Evolutionary conservation across 2,329 filamentous ascomycete species (phyloP), one percentile per base, ranked within the genome.

Genomic region (Parastagonospora nodorum): DNA sequence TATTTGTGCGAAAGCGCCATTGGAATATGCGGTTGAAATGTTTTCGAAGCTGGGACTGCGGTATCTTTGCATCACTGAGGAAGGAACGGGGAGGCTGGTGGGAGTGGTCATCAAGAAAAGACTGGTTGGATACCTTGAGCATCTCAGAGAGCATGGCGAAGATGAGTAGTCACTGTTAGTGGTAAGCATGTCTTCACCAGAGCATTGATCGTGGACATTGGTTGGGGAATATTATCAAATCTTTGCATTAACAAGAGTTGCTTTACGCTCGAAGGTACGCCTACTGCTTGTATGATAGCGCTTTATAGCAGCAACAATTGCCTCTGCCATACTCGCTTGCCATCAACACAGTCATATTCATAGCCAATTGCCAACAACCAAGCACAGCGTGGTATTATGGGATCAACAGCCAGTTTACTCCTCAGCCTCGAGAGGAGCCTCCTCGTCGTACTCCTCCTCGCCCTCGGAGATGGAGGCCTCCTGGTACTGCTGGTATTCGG

Each of bases 401-500:
- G 46, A 40, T 48, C 47, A 50, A 43, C 42, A 54, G 55, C 53
- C 32, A 45, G 12, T 46, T 56, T 75, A 75, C 77, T 89, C 87
- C 80, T 92, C 89, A 64, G 78, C 79, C 77, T 90, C 88, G 59
- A 85, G 69, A 68, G 86, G 86, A 62, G 82, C 84, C 79, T 96
- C 92, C 83, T 94, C 91, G 71, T 88, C 89, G 73, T 95, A 92
- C 77, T 96, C 92, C 82, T 96, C 92, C 81, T 97, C 93, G 70
- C 91, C 93, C 81, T 99, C 94, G 57, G 94, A 95, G 79, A 97
- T 86, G 73, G 90, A 90, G 76, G 94, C 94, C 79, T 99, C 94
- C 87, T 99, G 94, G 88, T 99, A 99, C 81, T 99, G 94, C 87
- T 97, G 94, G 85, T 99, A 99, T 81, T 99, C 94, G 57, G 92